A percentile compares a stretch with the other conserved stretches of the same genome.
phyloP scores from a whole-genome alignment of 208 protist genomes.

The Perkinsela sp. region DNA sequence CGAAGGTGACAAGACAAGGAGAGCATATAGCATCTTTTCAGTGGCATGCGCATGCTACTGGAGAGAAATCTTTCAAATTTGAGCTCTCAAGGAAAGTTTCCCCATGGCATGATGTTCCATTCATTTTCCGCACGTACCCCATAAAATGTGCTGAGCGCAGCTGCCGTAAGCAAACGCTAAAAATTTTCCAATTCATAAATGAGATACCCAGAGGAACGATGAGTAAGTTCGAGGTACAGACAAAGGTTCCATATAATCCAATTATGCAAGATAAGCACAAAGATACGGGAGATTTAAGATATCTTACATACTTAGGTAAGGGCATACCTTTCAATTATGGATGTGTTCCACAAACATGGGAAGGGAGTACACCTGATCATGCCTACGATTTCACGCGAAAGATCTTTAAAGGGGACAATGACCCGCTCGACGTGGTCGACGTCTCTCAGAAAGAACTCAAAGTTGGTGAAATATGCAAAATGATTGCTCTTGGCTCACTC shows the following conservation, averaged over 20 bases:
- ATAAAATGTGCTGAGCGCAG: too few relatives aligned
- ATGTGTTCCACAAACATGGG: constrained; percentile 79
- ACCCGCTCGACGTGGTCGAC: constrained; percentile 65
- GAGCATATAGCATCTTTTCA: too few relatives aligned
- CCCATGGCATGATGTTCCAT: constrained; percentile 68
- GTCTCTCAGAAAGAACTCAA: constrained; percentile 51
- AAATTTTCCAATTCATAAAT: constrained; percentile 69
- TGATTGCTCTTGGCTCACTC: constrained; percentile 62
- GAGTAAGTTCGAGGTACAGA: constrained; percentile 82
- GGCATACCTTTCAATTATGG: constrained; percentile 84
- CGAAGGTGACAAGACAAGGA: too few relatives aligned
- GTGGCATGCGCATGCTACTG: too few relatives aligned
- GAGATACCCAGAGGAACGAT: constrained; percentile 76
- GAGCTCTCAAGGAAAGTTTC: constrained; percentile 17
- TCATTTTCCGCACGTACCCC: constrained; percentile 22
- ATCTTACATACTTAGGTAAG: constrained; percentile 38
- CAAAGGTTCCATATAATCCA: constrained; percentile 67
- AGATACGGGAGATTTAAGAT: neutral
- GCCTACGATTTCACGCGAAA: constrained; percentile 6
- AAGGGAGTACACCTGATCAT: constrained; percentile 33
- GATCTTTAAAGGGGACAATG: constrained; percentile 55
- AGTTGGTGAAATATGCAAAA: constrained; percentile 36
- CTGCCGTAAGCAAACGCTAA: too few relatives aligned
- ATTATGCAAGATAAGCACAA: constrained; percentile 65
- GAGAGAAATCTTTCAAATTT: too few relatives aligned